Evolutionary conservation across 345 rosid genomes (phyloP).

Genomic region (Eucalyptus cladocalyx): DNA sequence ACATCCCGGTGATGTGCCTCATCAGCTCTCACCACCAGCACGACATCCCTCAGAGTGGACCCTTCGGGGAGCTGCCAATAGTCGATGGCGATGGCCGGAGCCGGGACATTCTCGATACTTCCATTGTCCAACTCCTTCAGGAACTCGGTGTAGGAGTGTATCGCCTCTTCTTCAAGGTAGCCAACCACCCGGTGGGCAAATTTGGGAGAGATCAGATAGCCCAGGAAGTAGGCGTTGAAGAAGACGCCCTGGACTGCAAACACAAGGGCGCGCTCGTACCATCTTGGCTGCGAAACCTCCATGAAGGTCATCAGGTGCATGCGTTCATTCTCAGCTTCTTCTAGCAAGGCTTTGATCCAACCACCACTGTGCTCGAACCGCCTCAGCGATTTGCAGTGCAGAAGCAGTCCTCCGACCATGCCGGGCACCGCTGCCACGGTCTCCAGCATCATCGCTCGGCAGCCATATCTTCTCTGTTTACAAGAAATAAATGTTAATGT

Average conservation of each 20-base stretch:
- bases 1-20: conserved; percentile 88
- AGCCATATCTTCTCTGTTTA: conserved; percentile 51
- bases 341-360: conserved; percentile 67
- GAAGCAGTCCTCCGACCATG: conserved; percentile 72
- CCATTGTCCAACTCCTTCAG: conserved; percentile 77
- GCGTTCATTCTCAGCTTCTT: conserved; percentile 84
- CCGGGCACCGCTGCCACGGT: conserved; percentile 84
- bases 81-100: conserved; percentile 71
- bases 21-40: conserved; percentile 54
- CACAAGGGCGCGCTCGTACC: conserved; percentile 77
- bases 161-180: conserved; percentile 81
- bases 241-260: conserved; percentile 63
- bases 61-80: conserved; percentile 61
- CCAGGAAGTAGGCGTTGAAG: conserved; percentile 72
- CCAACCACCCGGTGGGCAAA: conserved; percentile 79
- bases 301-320: conserved; percentile 92
- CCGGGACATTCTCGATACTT: conserved; percentile 64
- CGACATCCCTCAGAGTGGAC: conserved; percentile 62
- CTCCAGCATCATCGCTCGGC: conserved; percentile 87
- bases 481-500: neutral
- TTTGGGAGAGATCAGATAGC: conserved; percentile 58
- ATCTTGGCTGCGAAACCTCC: conserved; percentile 59
- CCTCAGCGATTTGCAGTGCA: conserved; percentile 67
- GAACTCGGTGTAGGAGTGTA: conserved; percentile 71
- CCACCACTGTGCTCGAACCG: conserved; percentile 78